Conservation (phyloP, 2,329 filamentous ascomycete genomes). For the Neurospora sp. region DNA sequence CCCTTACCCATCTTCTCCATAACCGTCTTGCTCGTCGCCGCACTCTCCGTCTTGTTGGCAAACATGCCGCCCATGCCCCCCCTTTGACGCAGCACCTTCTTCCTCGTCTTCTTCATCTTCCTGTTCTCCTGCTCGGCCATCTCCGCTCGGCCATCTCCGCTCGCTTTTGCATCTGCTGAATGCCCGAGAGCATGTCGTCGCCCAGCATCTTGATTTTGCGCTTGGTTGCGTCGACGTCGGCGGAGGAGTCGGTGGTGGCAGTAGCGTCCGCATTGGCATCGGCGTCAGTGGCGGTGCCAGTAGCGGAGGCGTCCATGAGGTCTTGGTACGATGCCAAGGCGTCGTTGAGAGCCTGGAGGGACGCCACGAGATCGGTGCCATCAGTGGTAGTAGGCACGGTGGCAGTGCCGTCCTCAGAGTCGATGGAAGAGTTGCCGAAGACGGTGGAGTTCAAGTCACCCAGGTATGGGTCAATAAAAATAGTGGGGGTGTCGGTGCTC, state of each 20-base stretch:
- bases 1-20: background rate
- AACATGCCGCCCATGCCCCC: background rate
- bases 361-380: background rate
- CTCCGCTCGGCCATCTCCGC: background rate
- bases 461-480: background rate
- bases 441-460: background rate
- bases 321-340: background rate
- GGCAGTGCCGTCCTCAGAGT: background rate
- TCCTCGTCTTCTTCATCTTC: background rate
- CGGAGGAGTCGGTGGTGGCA: slow-evolving; percentile 22
- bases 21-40: background rate
- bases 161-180: background rate
- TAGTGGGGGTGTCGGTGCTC: background rate
- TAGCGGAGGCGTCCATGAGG: background rate
- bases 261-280: no score
- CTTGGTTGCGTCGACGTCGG: slow-evolving; percentile 22
- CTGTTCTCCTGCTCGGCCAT: background rate
- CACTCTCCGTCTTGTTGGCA: background rate
- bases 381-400: background rate
- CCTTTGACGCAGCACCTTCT: background rate
- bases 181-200: background rate
- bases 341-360: background rate
- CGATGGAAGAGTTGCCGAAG: background rate
- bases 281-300: background rate
- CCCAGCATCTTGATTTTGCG: background rate